Conservation (phyloP, 2,329 filamentous ascomycete species). For the Colletotrichum spinosum region DNA sequence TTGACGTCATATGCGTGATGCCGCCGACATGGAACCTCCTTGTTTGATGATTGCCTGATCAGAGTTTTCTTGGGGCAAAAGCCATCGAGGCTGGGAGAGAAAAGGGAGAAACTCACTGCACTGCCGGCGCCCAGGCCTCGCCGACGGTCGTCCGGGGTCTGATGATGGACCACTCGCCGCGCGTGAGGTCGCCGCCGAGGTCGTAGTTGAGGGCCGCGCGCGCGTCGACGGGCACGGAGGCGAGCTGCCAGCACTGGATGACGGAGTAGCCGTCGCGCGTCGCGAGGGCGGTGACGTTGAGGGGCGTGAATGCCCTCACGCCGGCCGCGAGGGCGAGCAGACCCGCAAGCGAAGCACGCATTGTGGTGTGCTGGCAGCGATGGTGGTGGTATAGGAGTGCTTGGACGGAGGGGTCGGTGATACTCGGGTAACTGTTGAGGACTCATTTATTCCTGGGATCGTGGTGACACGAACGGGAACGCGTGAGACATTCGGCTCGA, state of each 20-base stretch:
- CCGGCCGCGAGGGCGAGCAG: not conserved
- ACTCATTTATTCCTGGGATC: fast-evolving
- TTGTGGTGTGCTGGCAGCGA: not conserved
- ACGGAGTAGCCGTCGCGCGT: slow-evolving; percentile 51
- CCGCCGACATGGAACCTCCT: no score
- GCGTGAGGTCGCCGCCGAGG: slow-evolving; percentile 43
- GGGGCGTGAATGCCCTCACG: slow-evolving; percentile 24
- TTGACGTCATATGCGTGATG: not conserved
- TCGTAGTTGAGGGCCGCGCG: slow-evolving; percentile 46
- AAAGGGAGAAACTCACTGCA: slow-evolving; percentile 42
- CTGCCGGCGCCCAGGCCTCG: slow-evolving; percentile 48
- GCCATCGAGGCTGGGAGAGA: no score
- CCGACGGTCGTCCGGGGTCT: slow-evolving; percentile 45
- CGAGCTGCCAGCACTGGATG: slow-evolving; percentile 60
- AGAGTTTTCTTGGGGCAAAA: no score
- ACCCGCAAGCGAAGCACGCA: not conserved
- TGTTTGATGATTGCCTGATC: no score
- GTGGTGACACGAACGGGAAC: no score
- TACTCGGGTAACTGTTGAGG: not conserved
- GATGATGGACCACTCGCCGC: slow-evolving; percentile 47
- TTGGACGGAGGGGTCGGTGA: no score
- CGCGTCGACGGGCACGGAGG: slow-evolving; percentile 39
- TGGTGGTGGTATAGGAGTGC: not conserved
- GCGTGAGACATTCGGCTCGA: no score
- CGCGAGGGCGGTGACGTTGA: slow-evolving; percentile 56